phyloP scores from a whole-genome alignment of 2,329 filamentous ascomycete species.

The Cladosporium sp. region DNA sequence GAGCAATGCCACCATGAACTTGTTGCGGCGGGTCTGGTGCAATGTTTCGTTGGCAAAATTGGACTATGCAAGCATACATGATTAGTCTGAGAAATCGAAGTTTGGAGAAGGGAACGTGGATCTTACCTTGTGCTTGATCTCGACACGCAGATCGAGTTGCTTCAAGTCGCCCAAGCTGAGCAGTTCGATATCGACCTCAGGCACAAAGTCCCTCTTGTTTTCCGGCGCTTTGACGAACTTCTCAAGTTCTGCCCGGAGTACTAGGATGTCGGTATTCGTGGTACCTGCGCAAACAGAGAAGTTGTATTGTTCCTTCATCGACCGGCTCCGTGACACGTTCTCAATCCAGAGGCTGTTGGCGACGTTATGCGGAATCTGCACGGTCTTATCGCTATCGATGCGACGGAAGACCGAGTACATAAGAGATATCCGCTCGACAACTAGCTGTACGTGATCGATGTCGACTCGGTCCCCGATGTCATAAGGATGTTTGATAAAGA shows the following conservation, averaged over 20 bases:
- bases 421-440: slow-evolving; percentile 31
- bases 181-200: slow-evolving; percentile 32
- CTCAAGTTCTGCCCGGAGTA: slow-evolving; percentile 26
- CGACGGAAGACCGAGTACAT: slow-evolving; percentile 33
- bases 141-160: slow-evolving; percentile 30
- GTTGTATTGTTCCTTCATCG: slow-evolving; percentile 33
- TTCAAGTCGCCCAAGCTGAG: slow-evolving; percentile 29
- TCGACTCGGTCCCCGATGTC: slow-evolving; percentile 47
- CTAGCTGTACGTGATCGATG: slow-evolving; percentile 19
- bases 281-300: slow-evolving; percentile 27
- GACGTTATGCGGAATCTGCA: slow-evolving; percentile 35
- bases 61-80: slow-evolving; percentile 19
- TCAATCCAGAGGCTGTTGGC: slow-evolving; percentile 36
- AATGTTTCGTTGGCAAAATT: slow-evolving; percentile 65
- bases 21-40: slow-evolving; percentile 73
- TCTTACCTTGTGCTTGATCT: slow-evolving; percentile 30
- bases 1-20: slow-evolving; percentile 91
- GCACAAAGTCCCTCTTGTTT: slow-evolving; percentile 34
- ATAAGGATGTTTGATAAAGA: slow-evolving; percentile 94
- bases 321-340: slow-evolving; percentile 33
- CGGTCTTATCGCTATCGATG: slow-evolving; percentile 26
- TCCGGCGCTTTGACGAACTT: slow-evolving; percentile 29
- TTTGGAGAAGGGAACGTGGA: not conserved
- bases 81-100: not conserved
- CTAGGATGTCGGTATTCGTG: slow-evolving; percentile 30